Percentiles rank a stretch among this genome's conserved stretches.
phyloP scores from a whole-genome alignment of 768 basidiomycete genomes.

The Phaeotremella skinneri region DNA sequence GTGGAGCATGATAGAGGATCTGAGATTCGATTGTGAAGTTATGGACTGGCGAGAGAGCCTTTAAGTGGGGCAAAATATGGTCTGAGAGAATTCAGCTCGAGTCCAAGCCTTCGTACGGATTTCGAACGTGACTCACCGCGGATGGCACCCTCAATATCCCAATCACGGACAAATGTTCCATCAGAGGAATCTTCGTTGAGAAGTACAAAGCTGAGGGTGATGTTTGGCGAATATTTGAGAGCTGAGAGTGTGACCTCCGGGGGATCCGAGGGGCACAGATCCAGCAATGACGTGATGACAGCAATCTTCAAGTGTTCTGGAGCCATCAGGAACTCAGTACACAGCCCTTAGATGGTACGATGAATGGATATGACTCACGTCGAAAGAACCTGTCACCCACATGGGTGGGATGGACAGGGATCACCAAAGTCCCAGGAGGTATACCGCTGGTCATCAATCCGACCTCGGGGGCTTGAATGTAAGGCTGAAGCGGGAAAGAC shows the following conservation, averaged over 20 bases:
- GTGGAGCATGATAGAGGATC: slow-evolving; percentile 83
- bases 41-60: slow-evolving; percentile 65
- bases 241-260: slow-evolving; percentile 54
- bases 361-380: slow-evolving; percentile 17
- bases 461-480: slow-evolving; percentile 30
- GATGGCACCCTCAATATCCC: slow-evolving; percentile 71
- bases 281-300: slow-evolving; percentile 32
- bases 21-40: slow-evolving; percentile 94
- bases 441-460: slow-evolving; percentile 31
- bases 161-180: slow-evolving; percentile 61
- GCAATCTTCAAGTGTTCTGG: slow-evolving; percentile 56
- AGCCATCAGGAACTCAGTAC: slow-evolving; percentile 48
- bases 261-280: slow-evolving; percentile 31
- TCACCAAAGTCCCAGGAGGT: slow-evolving; percentile 30
- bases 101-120: not conserved
- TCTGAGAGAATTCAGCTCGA: slow-evolving; percentile 54
- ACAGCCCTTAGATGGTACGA: slow-evolving; percentile 54
- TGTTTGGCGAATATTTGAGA: slow-evolving; percentile 74
- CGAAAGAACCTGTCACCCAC: slow-evolving; percentile 27
- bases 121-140: slow-evolving; percentile 57
- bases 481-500: slow-evolving; percentile 36
- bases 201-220: slow-evolving; percentile 86
- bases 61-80: slow-evolving; percentile 66
- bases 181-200: slow-evolving; percentile 82
- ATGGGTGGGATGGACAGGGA: slow-evolving; percentile 39